Conservation (phyloP, 2,329 filamentous ascomycete genomes). For the Trichoderma hamatum region DNA sequence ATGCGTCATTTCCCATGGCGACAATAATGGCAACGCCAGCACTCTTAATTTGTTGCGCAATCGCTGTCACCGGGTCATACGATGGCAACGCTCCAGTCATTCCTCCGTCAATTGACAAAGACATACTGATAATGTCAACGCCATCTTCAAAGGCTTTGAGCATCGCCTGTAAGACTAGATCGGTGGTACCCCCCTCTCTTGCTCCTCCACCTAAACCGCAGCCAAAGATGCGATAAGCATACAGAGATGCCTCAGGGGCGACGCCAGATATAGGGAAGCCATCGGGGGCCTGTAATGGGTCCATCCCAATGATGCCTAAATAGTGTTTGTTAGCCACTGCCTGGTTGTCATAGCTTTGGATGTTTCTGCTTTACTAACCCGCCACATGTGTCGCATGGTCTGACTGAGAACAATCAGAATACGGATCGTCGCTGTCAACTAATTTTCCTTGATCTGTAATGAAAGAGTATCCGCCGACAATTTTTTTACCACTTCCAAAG, state of each 20-base stretch:
- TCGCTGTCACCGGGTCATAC: not conserved
- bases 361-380: not conserved
- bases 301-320: slow-evolving; percentile 9
- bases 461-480: slow-evolving; percentile 3
- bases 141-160: slow-evolving; percentile 8
- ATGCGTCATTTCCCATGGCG: slow-evolving; percentile 16
- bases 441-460: not conserved
- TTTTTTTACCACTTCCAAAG: not conserved
- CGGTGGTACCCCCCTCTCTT: not conserved
- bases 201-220: not conserved
- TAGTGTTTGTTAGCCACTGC: not conserved
- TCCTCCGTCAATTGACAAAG: not conserved
- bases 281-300: not conserved
- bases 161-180: slow-evolving; percentile 7
- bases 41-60: not conserved
- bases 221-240: slow-evolving; percentile 10
- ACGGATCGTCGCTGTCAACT: not conserved
- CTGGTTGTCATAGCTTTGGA: no score
- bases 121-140: slow-evolving; percentile 11
- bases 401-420: slow-evolving; percentile 6
- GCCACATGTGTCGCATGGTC: slow-evolving; percentile 15
- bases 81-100: not conserved
- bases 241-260: slow-evolving; percentile 10
- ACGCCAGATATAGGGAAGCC: slow-evolving; percentile 6
- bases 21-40: slow-evolving; percentile 5